phyloP scores from a whole-genome alignment of 495 filamentous ascomycete species.

The Achaetomiella virescens region DNA sequence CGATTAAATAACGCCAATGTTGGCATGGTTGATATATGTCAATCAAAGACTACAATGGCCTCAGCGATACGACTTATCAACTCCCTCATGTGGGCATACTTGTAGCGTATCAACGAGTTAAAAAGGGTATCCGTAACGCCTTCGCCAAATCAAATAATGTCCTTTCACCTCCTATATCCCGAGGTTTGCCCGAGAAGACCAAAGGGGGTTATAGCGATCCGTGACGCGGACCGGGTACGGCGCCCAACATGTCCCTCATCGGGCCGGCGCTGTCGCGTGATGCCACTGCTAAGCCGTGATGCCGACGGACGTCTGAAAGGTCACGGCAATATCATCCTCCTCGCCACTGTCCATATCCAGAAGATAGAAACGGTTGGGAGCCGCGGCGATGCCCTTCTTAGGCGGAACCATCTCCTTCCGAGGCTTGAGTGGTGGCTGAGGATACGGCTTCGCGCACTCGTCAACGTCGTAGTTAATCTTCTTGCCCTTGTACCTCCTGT shows the following conservation, averaged over 20 bases:
- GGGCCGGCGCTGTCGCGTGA: background rate
- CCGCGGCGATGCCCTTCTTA: conserved; percentile 31
- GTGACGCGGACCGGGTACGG: background rate
- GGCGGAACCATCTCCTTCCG: conserved; percentile 31
- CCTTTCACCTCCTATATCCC: background rate
- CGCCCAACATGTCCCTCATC: background rate
- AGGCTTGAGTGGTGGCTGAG: conserved; percentile 16
- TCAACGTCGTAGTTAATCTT: conserved; percentile 68
- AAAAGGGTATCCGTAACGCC: conserved; percentile 23
- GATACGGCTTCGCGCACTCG: conserved; percentile 62
- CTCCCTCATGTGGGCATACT: too few species aligned
- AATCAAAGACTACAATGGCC: background rate
- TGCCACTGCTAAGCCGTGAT: conserved; percentile 20
- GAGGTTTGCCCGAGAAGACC: background rate
- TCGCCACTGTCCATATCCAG: conserved; percentile 46
- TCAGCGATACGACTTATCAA: too few species aligned
- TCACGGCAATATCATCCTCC: conserved; percentile 24
- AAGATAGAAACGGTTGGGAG: conserved; percentile 59
- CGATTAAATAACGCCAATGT: background rate
- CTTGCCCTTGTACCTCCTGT: conserved; percentile 61
- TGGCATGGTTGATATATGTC: background rate
- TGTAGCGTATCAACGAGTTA: too few species aligned
- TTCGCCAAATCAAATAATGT: background rate
- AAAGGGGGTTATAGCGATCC: too few species aligned
- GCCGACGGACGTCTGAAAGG: conserved; percentile 22